Base-by-base conservation (phyloP, 2,329 filamentous ascomycete species). In the Aspergillus proliferans region DNA sequence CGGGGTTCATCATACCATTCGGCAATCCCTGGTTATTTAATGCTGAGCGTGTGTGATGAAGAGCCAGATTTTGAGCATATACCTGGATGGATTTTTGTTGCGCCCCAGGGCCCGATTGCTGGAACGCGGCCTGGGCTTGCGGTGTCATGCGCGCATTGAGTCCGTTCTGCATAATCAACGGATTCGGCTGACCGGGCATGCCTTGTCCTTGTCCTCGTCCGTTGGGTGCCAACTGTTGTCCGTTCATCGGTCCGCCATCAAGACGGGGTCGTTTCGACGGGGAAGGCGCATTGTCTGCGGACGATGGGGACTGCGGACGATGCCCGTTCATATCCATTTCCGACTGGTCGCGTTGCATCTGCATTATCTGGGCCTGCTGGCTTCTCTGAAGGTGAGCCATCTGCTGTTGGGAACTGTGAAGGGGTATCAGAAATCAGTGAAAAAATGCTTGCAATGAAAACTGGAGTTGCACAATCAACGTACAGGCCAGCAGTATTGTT, bases 201-300 rank as follows among this genome's bases (percentile, higher is more conserved):
- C 78, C 84, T 67, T 84, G 84, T 47, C 75, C 74, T 64, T 84
- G 85, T 66, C 82, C 74, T 55, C 79, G 81, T 60, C 86, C 86
- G 69, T 88, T 88, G 48, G 83, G 82, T 72, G 86, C 86, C 80
- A 91, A 86, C 60, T 85, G 86, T 63, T 84, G 84, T 54, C 84
- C 83, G 65, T 88, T 88, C 71, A 88, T 89, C 8, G 79, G 78
- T 30, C 78, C 78, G 62, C 85, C 84, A 56, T 91, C 88, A 52
- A 95, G 80, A 49, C 91, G 87, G 50, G 85, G 88, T 62, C 91
- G 82, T 75, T 97, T 97, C 54, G 87, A 92, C 2, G 92, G 92
- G 28, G 92, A 97, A 4, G 90, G 89, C 22, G 88, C 90, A 62
- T 93, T 93, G 47, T 96, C 91, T 47, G 84, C 85, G 34, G 86